Evolutionary conservation across 1,284 basidiomycete species (phyloP), one percentile per base, ranked within the genome.

Genomic region (Puccinia hordei): DNA sequence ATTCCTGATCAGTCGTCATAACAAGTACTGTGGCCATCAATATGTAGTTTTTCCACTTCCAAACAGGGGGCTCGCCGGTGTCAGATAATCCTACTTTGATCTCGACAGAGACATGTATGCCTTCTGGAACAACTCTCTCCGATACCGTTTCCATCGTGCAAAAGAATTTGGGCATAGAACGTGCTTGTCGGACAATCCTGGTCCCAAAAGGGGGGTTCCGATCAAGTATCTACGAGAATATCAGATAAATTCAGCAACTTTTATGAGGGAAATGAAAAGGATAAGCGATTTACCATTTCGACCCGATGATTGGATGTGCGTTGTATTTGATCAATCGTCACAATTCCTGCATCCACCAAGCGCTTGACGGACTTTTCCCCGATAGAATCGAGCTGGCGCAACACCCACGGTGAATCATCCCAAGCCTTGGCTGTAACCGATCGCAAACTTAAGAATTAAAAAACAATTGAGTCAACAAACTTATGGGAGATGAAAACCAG

Each of bases 131-230:
- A 30, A 81, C 51, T 5, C 46, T 46, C 41, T 81, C 79, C 33
- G 79, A 81, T 49, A 81, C 33, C 30, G 71, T 51, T 30, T 55
- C 63, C 51, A 74, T 74, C 38, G 27, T 81, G 51, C 71, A 74
- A 44, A 73, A 59, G 73, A 81, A 74, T 46, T 57, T 51, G 19
- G 79, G 79, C 57, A 81, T 68, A 38, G 72, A 74, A 30, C 49
- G 35, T 65, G 72, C 79, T 73, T 81, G 79, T 24, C 71, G 69
- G 19, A 69, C 53, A 33, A 81, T 68, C 38, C 41, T 73, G 44
- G 72, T 74, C 24, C 79, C 79, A 55, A 81, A 81, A 19, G 79
- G 79, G 6, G 79, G 79, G 59, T 81, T 81, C 35, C 79, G 79
- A 41, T 81, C 79, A 57, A 81, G 71, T 35, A 81, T 81, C 79